These are phyloP conservation scores for Inga leiocalycina DNA, from an alignment of 306 rosid species.

Conservation along the genomic window DNA sequence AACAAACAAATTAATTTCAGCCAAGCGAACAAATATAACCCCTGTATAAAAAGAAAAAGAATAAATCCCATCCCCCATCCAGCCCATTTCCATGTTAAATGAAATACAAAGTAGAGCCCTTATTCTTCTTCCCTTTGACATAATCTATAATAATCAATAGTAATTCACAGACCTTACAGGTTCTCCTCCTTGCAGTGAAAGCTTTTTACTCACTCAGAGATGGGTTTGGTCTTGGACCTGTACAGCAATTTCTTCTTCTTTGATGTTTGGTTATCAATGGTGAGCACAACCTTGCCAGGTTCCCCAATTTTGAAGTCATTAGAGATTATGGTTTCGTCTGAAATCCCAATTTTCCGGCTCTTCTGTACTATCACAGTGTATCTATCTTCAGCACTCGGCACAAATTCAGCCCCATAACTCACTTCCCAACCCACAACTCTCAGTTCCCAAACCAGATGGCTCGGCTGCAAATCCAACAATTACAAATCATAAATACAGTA, in stretches of 20 bases:
- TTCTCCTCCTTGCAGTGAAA: not conserved
- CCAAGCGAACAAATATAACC: conserved; percentile 44
- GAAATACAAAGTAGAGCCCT: conserved; percentile 26
- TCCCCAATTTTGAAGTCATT: conserved; percentile 68
- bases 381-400: conserved; percentile 66
- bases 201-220: conserved; percentile 37
- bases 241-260: conserved; percentile 95
- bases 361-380: conserved; percentile 90
- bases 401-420: conserved; percentile 84
- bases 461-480: conserved; percentile 46
- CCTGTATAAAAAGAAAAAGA: conserved; percentile 45
- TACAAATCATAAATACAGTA: not conserved
- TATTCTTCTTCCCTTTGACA: conserved; percentile 6
- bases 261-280: conserved; percentile 79
- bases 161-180: conserved; percentile 1
- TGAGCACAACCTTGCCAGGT: conserved; percentile 50
- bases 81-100: not conserved
- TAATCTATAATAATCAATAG: conserved; percentile 6
- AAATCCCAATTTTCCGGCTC: conserved; percentile 59
- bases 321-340: conserved; percentile 68
- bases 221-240: conserved; percentile 83
- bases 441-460: conserved; percentile 73
- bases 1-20: conserved; percentile 38
- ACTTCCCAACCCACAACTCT: conserved; percentile 91
- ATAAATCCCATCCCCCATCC: not conserved